phyloP scores from a whole-genome alignment of 768 basidiomycete genomes.

The Russula griseocarnosa region DNA sequence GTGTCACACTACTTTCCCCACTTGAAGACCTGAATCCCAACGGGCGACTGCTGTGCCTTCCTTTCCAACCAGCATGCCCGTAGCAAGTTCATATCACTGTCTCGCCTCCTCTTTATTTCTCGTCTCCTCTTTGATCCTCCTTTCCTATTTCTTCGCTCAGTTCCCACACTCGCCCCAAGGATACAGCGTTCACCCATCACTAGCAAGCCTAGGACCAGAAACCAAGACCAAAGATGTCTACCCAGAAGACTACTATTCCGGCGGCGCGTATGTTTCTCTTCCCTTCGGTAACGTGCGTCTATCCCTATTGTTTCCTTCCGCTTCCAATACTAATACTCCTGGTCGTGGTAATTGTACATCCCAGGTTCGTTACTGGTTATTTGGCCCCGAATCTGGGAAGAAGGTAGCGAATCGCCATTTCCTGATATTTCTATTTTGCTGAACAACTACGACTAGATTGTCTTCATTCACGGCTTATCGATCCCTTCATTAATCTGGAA shows the following conservation, averaged over 20 bases:
- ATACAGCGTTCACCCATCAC: constrained; percentile 50
- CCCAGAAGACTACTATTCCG: constrained; percentile 61
- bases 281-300: constrained; percentile 59
- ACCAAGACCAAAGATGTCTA: constrained; percentile 66
- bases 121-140: constrained; percentile 56
- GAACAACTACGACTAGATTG: constrained; percentile 45
- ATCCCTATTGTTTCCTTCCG: not conserved
- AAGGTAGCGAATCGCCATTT: constrained; percentile 41
- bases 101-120: constrained; percentile 54
- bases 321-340: not conserved
- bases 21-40: not conserved
- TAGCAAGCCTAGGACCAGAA: constrained; percentile 54
- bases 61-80: constrained; percentile 27
- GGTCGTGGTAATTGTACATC: not conserved
- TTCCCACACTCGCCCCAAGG: constrained; percentile 60
- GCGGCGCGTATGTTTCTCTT: constrained; percentile 59
- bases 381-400: constrained; percentile 64
- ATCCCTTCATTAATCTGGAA: constrained; percentile 76
- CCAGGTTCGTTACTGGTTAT: constrained; percentile 72
- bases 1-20: not conserved
- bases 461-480: constrained; percentile 74
- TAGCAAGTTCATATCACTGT: constrained; percentile 34
- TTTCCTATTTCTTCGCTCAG: constrained; percentile 56
- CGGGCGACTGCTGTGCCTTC: constrained; percentile 5
- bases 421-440: not conserved